A percentile compares a stretch with the other conserved stretches of the same genome.
These are phyloP conservation scores for Friedmanniomyces simplex DNA, from an alignment of 495 filamentous ascomycete species.

Conservation along the genomic window DNA sequence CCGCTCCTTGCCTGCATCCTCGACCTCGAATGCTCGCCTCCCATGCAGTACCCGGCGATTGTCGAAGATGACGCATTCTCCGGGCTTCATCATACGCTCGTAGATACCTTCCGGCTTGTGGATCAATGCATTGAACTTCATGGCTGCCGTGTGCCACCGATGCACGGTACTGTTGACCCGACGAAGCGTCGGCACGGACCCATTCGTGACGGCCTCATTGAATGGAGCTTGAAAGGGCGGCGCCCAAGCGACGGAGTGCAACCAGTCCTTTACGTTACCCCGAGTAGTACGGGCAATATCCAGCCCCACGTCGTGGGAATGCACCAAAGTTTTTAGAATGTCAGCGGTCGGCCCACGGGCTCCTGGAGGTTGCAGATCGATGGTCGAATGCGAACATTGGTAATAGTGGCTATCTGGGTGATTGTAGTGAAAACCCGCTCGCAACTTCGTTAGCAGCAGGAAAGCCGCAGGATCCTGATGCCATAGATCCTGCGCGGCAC, in stretches of 20 bases:
- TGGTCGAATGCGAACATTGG: conserved; percentile 45
- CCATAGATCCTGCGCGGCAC: conserved; percentile 44
- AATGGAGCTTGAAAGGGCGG: conserved; percentile 27
- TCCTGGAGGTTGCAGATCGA: conserved; percentile 33
- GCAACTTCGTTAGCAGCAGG: conserved; percentile 29
- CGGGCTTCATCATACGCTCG: conserved; percentile 61
- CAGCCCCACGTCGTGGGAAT: no score
- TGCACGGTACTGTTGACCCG: neutral
- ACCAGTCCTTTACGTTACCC: no score
- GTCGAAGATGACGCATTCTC: conserved; percentile 79
- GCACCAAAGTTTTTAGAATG: no score
- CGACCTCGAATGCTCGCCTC: conserved; percentile 55
- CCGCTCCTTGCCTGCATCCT: conserved; percentile 42
- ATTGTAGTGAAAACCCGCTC: conserved; percentile 19
- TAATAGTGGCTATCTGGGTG: conserved; percentile 61
- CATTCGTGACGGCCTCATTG: neutral
- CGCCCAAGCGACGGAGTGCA: conserved; percentile 16
- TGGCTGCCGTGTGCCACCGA: conserved; percentile 29
- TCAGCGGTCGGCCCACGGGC: neutral
- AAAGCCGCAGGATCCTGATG: conserved; percentile 19
- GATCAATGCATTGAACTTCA: conserved; percentile 37
- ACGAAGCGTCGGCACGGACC: neutral
- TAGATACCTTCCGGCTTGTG: conserved; percentile 44
- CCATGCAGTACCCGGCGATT: conserved; percentile 75
- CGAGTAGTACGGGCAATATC: no score